Conservation (phyloP, 768 basidiomycete genomes). For the Pulveroboletus sp. region DNA sequence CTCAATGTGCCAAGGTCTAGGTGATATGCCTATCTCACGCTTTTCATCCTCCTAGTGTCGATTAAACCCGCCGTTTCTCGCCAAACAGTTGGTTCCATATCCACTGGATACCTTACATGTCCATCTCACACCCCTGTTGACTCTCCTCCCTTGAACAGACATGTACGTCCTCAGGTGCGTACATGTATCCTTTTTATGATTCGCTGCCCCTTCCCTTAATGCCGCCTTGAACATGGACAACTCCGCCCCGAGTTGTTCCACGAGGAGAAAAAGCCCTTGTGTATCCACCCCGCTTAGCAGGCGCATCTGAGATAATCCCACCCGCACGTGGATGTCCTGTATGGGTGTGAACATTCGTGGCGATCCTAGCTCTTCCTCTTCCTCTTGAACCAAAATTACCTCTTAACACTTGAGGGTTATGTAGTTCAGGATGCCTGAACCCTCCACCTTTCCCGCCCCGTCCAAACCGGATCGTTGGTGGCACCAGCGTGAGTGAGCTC, state of each 20-base stretch:
- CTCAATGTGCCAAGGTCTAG: too few relatives aligned
- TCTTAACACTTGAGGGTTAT: slow-evolving; percentile 29
- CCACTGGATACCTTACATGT: not conserved
- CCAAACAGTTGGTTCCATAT: not conserved
- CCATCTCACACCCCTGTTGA: not conserved
- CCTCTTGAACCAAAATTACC: slow-evolving; percentile 29
- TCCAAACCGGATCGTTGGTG: slow-evolving; percentile 67
- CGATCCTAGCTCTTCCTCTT: slow-evolving; percentile 30
- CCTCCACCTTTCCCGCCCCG: slow-evolving; percentile 59
- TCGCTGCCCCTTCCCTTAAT: slow-evolving; percentile 11
- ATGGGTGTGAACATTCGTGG: slow-evolving; percentile 15
- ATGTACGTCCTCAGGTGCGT: not conserved
- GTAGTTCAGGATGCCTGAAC: slow-evolving; percentile 36
- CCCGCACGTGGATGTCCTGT: slow-evolving; percentile 10
- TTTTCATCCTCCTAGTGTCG: too few relatives aligned
- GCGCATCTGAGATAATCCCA: not conserved
- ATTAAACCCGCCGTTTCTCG: not conserved
- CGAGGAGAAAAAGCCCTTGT: slow-evolving; percentile 11
- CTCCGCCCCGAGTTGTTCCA: slow-evolving; percentile 11
- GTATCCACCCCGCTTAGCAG: slow-evolving; percentile 2
- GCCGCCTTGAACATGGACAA: not conserved
- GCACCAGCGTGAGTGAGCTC: slow-evolving; percentile 54
- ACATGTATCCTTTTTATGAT: slow-evolving; percentile 1
- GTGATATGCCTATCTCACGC: too few relatives aligned
- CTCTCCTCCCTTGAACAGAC: not conserved